A percentile compares a stretch with the other conserved stretches of the same genome.
Evolutionary conservation across 2,329 filamentous ascomycete genomes (phyloP).

Genomic region (Ophiostoma piceae): DNA sequence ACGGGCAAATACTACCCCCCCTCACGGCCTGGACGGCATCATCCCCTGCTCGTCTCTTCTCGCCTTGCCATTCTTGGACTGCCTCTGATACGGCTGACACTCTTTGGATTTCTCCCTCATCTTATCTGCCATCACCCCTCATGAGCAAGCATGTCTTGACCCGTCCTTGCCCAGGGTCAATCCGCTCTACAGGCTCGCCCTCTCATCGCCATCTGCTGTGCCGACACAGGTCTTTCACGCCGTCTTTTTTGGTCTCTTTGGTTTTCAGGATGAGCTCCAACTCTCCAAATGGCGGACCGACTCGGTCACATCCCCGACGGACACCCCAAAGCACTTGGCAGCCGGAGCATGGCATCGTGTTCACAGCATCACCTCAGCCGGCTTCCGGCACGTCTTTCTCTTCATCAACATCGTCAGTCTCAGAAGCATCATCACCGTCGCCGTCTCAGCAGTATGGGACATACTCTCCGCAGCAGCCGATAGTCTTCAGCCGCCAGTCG

Average conservation of each 20-base stretch:
- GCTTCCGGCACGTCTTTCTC: background rate
- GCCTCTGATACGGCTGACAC: background rate
- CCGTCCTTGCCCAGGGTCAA: background rate
- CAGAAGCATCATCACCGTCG: background rate
- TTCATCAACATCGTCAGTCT: background rate
- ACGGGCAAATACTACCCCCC: background rate
- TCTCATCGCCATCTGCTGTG: background rate
- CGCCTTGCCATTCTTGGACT: background rate
- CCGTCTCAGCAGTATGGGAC: background rate
- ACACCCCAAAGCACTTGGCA: constrained; percentile 34
- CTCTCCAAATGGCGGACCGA: background rate
- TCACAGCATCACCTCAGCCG: constrained; percentile 24
- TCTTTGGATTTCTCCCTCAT: background rate
- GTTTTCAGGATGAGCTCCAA: background rate
- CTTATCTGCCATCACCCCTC: background rate
- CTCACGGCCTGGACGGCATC: background rate
- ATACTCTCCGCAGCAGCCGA: constrained; percentile 16
- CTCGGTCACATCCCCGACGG: background rate
- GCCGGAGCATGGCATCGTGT: constrained; percentile 38
- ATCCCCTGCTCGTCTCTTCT: background rate
- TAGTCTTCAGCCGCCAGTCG: background rate
- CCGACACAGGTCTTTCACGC: background rate
- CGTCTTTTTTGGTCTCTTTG: background rate
- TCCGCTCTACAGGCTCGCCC: constrained; percentile 5
- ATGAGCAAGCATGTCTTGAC: constrained; percentile 21